Evolutionary conservation across 441 rosid genomes (phyloP).

Genomic region (Euphorbia celastroides): DNA sequence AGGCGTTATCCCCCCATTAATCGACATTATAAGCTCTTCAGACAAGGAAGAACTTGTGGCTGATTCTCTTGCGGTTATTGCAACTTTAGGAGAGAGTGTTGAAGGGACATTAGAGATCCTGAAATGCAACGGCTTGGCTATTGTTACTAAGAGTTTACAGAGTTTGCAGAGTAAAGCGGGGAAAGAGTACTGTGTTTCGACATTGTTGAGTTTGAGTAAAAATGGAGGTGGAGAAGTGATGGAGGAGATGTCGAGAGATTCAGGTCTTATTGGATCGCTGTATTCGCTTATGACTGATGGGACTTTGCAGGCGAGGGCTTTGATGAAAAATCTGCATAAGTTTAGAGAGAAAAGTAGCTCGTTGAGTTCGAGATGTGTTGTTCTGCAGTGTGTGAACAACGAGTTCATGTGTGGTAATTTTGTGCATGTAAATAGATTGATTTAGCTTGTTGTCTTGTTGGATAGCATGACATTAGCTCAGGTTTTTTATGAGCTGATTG

Average conservation of each 20-base stretch:
- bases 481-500: constrained; percentile 39
- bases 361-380: constrained; percentile 21
- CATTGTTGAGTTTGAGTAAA: constrained; percentile 41
- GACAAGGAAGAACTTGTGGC: constrained; percentile 41
- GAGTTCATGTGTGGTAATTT: constrained; percentile 25
- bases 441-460: background rate
- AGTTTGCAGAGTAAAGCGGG: constrained; percentile 30
- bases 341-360: constrained; percentile 39
- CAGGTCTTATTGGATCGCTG: constrained; percentile 40
- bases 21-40: constrained; percentile 32
- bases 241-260: constrained; percentile 33
- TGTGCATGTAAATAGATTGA: background rate
- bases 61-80: constrained; percentile 60
- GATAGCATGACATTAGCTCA: constrained; percentile 24
- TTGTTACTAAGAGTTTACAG: constrained; percentile 27
- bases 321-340: constrained; percentile 55
- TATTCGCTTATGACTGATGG: constrained; percentile 49
- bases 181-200: constrained; percentile 53
- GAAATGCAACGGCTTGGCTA: constrained; percentile 33
- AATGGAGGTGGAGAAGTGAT: constrained; percentile 43
- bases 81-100: constrained; percentile 37
- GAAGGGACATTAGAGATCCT: constrained; percentile 49
- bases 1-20: constrained; percentile 44
- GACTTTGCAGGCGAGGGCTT: constrained; percentile 35
- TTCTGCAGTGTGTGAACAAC: constrained; percentile 28